Conservation (phyloP, 331 rosid genomes). For the Rhamnella rubrinervis region DNA sequence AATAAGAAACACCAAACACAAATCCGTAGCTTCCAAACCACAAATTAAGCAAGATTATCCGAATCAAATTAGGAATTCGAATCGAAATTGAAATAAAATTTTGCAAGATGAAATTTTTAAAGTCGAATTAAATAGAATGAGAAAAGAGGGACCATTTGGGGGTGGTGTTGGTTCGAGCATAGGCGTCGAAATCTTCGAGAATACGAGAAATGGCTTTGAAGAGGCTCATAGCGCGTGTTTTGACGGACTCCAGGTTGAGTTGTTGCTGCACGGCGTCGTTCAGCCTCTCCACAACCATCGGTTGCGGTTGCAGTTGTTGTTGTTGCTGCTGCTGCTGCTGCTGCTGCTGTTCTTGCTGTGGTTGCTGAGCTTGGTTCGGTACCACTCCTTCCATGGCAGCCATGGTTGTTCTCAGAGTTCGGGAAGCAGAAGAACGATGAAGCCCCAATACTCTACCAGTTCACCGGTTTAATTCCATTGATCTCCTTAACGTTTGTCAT, state of each 20-base stretch:
- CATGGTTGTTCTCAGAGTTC: neutral
- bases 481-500: too few species aligned
- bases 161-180: constrained; percentile 67
- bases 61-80: neutral
- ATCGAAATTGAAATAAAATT: neutral
- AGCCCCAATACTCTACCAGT: too few species aligned
- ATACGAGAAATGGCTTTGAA: constrained; percentile 82
- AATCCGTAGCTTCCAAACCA: neutral
- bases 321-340: constrained; percentile 13
- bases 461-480: too few species aligned
- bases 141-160: constrained; percentile 63
- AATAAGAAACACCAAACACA: neutral
- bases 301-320: neutral
- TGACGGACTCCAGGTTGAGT: constrained; percentile 74
- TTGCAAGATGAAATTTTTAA: neutral
- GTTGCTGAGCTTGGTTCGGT: constrained; percentile 41
- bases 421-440: too few species aligned
- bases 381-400: constrained; percentile 46
- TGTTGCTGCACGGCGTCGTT: constrained; percentile 85
- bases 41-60: neutral
- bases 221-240: constrained; percentile 80
- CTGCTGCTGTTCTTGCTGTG: constrained; percentile 25
- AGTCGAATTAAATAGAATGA: neutral
- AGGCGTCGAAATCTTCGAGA: constrained; percentile 77
- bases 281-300: constrained; percentile 51